phyloP scores from a whole-genome alignment of 495 filamentous ascomycete genomes.

The Podospora australis region DNA sequence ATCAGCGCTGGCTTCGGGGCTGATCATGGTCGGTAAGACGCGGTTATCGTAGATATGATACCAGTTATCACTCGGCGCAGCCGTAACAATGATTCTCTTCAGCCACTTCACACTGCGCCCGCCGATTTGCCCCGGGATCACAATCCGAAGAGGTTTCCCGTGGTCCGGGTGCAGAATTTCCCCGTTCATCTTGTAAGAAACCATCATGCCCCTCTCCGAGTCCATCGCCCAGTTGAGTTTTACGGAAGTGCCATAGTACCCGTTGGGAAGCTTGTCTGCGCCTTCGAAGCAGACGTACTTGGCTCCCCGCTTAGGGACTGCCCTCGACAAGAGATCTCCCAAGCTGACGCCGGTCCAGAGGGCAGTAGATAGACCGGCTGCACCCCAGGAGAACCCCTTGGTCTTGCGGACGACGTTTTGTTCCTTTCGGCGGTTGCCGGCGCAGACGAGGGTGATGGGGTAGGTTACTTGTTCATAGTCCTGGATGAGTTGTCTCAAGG shows the following conservation, averaged over 20 bases:
- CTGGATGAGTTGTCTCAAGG: slow-evolving; percentile 63
- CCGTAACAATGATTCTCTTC: slow-evolving; percentile 74
- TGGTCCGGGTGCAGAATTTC: slow-evolving; percentile 80
- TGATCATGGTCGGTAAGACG: slow-evolving; percentile 83
- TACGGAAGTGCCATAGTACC: slow-evolving; percentile 82
- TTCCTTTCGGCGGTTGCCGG: slow-evolving; percentile 90
- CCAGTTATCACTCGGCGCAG: slow-evolving; percentile 83
- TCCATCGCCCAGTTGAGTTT: slow-evolving; percentile 89
- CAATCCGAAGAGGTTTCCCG: slow-evolving; percentile 74
- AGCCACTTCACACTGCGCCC: slow-evolving; percentile 95
- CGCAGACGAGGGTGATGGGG: slow-evolving; percentile 87
- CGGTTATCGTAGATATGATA: slow-evolving; percentile 96
- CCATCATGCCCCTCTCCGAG: slow-evolving; percentile 76
- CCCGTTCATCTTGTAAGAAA: slow-evolving; percentile 92
- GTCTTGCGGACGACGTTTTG: slow-evolving; percentile 89
- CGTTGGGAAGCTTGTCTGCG: slow-evolving; percentile 84
- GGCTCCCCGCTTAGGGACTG: slow-evolving; percentile 62
- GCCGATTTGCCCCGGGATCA: slow-evolving; percentile 91
- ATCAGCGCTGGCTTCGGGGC: slow-evolving; percentile 70
- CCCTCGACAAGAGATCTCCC: slow-evolving; percentile 62
- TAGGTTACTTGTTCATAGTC: slow-evolving; percentile 81
- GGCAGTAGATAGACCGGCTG: slow-evolving; percentile 82
- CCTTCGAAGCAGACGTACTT: slow-evolving; percentile 92
- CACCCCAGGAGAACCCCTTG: slow-evolving; percentile 95
- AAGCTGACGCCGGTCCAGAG: slow-evolving; percentile 84